Percentiles rank a stretch among this genome's conserved stretches.
phyloP scores from a whole-genome alignment of 208 protist species.

The Trypanosomatidae sp. region DNA sequence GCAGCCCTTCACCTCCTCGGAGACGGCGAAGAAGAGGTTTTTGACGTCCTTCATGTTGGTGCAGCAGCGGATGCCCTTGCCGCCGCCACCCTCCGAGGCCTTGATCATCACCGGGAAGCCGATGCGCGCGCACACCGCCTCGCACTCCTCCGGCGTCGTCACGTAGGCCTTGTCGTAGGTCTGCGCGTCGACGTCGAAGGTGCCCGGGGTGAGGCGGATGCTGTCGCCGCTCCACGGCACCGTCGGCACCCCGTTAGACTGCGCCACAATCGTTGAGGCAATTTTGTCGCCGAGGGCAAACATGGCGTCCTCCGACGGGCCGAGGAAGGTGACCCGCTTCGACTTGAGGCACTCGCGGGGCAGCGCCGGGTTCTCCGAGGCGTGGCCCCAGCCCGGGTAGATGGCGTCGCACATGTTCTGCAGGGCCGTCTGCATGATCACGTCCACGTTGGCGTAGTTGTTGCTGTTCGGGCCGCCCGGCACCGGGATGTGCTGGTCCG shows the following conservation, averaged over 20 bases:
- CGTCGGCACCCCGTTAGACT: slow-evolving; percentile 94
- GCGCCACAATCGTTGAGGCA: slow-evolving; percentile 96
- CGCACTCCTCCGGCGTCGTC: slow-evolving; percentile 89
- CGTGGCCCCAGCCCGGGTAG: slow-evolving; percentile 99
- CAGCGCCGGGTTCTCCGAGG: slow-evolving; percentile 97
- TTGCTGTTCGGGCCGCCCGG: slow-evolving; percentile 97
- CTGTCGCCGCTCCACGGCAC: slow-evolving; percentile 92
- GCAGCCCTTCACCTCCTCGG: slow-evolving; percentile 95
- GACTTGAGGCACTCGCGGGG: slow-evolving; percentile 80
- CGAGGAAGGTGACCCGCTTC: slow-evolving; percentile 72
- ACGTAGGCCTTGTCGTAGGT: slow-evolving; percentile 92
- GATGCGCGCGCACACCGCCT: slow-evolving; percentile 83
- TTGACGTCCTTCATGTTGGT: slow-evolving; percentile 89
- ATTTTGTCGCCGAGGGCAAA: slow-evolving; percentile 98
- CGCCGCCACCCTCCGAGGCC: slow-evolving; percentile 98
- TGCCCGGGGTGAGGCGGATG: slow-evolving; percentile 60
- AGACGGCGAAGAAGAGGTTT: slow-evolving; percentile 87
- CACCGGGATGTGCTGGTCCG: slow-evolving; percentile 94
- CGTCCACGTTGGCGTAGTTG: slow-evolving; percentile 99
- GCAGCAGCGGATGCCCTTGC: slow-evolving; percentile 97
- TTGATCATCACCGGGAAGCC: slow-evolving; percentile 99
- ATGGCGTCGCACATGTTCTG: slow-evolving; percentile 94
- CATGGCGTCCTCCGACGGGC: slow-evolving; percentile 87
- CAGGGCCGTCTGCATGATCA: slow-evolving; percentile 97
- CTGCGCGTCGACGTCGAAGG: no score